Evolutionary conservation across 23 red algal genomes (phyloP).

Genomic region (Gracilaria gracilis): DNA sequence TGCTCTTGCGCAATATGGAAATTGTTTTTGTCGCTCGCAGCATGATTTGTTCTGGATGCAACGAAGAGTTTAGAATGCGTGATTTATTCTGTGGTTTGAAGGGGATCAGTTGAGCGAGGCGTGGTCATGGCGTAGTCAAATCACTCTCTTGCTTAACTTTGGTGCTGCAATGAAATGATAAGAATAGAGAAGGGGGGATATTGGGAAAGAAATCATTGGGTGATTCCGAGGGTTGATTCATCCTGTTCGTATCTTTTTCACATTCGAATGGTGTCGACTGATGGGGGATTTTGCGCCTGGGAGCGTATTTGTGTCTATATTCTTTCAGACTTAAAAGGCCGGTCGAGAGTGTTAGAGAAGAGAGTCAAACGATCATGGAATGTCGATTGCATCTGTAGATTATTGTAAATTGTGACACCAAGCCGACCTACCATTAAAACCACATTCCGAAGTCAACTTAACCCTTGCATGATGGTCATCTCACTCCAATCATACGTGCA

Average conservation of each 20-base stretch:
- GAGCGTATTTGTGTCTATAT: background rate
- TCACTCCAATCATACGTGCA: background rate
- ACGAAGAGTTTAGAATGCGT: background rate
- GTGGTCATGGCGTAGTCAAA: background rate
- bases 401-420: slow-evolving; percentile 12
- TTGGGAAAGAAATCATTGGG: background rate
- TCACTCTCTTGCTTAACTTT: background rate
- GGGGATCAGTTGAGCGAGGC: background rate
- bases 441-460: background rate
- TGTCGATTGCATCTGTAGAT: slow-evolving; percentile 13
- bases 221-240: background rate
- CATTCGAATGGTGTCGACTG: background rate
- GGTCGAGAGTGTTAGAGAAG: background rate
- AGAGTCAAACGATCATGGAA: background rate
- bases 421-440: slow-evolving; percentile 26
- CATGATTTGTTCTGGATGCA: slow-evolving; percentile 15
- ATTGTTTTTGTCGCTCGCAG: background rate
- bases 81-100: background rate
- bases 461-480: background rate
- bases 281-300: background rate
- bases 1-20: background rate
- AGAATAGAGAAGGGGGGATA: background rate
- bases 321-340: background rate
- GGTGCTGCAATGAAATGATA: background rate
- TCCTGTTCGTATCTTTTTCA: background rate